Conservation (phyloP, 805 yeast genomes). For the Metschnikowia amazonensis region DNA sequence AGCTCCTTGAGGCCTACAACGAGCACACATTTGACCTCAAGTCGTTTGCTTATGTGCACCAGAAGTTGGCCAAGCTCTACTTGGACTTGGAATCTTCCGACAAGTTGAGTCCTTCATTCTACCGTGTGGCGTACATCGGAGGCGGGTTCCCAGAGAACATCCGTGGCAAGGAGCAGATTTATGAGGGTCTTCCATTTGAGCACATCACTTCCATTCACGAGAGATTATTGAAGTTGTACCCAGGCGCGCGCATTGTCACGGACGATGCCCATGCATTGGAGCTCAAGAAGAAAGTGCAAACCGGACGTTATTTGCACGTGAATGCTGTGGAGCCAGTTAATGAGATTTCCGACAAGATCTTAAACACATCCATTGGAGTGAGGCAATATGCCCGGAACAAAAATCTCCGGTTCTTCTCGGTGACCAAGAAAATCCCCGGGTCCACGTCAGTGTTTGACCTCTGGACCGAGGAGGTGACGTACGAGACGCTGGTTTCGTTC, state of each 20-base stretch:
- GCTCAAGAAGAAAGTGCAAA: conserved; percentile 47
- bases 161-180: conserved; percentile 72
- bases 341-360: conserved; percentile 45
- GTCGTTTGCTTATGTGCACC: conserved; percentile 70
- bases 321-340: conserved; percentile 67
- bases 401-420: conserved; percentile 65
- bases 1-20: conserved; percentile 70
- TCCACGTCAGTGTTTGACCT: conserved; percentile 65
- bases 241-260: conserved; percentile 72
- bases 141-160: conserved; percentile 77
- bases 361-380: conserved; percentile 55
- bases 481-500: conserved; percentile 70
- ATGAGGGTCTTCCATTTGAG: conserved; percentile 85
- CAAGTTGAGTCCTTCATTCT: conserved; percentile 71
- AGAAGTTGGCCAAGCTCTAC: conserved; percentile 65
- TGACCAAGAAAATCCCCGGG: conserved; percentile 69
- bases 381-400: conserved; percentile 73
- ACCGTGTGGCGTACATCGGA: conserved; percentile 77
- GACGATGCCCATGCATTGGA: conserved; percentile 55
- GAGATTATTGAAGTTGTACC: conserved; percentile 67
- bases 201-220: conserved; percentile 80
- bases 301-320: conserved; percentile 73
- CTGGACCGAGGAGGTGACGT: conserved; percentile 87
- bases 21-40: conserved; percentile 68
- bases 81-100: conserved; percentile 63